These are phyloP conservation scores for Cladophialophora exuberans DNA, from an alignment of 2,329 filamentous ascomycete genomes.

Conservation along the genomic window DNA sequence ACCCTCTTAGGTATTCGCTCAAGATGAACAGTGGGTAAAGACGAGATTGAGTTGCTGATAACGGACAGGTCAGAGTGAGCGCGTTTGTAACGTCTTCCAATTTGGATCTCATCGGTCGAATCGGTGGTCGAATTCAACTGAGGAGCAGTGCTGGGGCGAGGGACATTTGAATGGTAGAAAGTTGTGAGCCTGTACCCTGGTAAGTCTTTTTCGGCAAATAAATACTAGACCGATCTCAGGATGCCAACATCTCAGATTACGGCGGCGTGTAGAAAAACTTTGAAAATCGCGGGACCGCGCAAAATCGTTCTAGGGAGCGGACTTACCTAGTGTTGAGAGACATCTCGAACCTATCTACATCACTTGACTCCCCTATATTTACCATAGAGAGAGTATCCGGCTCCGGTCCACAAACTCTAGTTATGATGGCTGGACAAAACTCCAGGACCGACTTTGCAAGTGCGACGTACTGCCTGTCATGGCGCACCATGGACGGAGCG, in stretches of 20 bases:
- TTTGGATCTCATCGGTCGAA: background rate
- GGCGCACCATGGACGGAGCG: conserved; percentile 40
- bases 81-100: conserved; percentile 1
- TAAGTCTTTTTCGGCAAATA: background rate
- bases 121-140: background rate
- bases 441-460: conserved; percentile 43
- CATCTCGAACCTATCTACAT: background rate
- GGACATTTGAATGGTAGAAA: background rate
- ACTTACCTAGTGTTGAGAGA: background rate
- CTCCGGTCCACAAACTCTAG: conserved; percentile 34
- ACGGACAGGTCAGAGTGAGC: conserved; percentile 17
- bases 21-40: too few relatives aligned
- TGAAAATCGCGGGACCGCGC: too few relatives aligned
- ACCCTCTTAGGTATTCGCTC: background rate
- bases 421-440: conserved; percentile 36
- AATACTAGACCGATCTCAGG: too few relatives aligned
- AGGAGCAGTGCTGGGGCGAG: conserved; percentile 24
- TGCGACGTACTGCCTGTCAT: conserved; percentile 45
- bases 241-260: too few relatives aligned
- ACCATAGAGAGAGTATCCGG: background rate
- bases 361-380: background rate
- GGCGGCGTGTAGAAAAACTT: too few relatives aligned
- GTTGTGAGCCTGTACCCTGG: background rate
- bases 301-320: background rate
- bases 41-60: conserved; percentile 3